Percentiles rank a stretch among this genome's conserved stretches.
Evolutionary conservation across 2,329 filamentous ascomycete species (phyloP).

Genomic region (Chrysoporthe deuterocubensis): DNA sequence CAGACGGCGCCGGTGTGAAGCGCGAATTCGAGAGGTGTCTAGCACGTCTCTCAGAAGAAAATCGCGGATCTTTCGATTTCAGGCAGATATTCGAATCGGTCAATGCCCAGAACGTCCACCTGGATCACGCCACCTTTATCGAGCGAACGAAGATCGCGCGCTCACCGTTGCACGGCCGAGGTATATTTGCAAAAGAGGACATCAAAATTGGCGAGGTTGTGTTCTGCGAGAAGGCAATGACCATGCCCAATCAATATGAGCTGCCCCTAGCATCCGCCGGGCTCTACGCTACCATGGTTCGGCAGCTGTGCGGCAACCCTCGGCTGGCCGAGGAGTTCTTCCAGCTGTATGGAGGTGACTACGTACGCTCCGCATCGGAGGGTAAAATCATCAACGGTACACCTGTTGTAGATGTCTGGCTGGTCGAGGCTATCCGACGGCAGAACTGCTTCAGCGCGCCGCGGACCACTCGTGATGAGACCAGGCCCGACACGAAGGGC

Average conservation of each 20-base stretch:
- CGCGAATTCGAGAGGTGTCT: not conserved
- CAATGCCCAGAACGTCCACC: not conserved
- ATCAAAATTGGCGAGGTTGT: not conserved
- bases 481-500: not conserved
- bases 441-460: constrained; percentile 29
- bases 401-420: constrained; percentile 28
- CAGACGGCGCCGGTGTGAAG: not conserved
- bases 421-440: constrained; percentile 26
- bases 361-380: not conserved
- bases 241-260: not conserved
- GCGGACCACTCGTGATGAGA: constrained; percentile 10
- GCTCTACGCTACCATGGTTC: not conserved
- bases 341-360: not conserved
- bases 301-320: not conserved
- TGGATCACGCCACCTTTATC: not conserved
- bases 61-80: not conserved
- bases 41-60: not conserved
- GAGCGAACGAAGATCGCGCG: not conserved
- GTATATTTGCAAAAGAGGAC: not conserved
- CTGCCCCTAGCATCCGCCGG: not conserved
- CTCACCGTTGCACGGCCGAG: not conserved
- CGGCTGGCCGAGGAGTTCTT: not conserved
- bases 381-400: constrained; percentile 17
- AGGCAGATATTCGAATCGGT: not conserved
- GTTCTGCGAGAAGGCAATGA: not conserved